Evolutionary conservation across 331 rosid species (phyloP), one percentile per base, ranked within the genome.

Genomic region (Malus hybrid): DNA sequence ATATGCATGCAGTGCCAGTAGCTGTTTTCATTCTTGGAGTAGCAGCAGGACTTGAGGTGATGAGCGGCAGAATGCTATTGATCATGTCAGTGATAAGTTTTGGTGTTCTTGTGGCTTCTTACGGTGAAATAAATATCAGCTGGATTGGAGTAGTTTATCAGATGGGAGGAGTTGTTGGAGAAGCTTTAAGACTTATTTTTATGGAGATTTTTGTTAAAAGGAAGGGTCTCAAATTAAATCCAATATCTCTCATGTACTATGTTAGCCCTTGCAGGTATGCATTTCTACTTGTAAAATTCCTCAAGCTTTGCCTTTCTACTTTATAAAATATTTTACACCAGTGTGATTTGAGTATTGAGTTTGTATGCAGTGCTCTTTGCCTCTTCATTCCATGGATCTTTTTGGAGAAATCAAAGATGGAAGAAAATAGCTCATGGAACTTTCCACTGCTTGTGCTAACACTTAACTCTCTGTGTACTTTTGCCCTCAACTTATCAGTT

Each of bases 111-210:
- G 91, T 95, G 79, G 99, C 99, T 81, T 95, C 99, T 39, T 89
- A 89, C 72, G 99, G 99, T 73, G 99, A 95, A 89, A 87, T 95
- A 73, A 81, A 88, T 80, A 95, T 95, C 82, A 95, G 62, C 80
- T 95, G 99, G 99, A 62, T 95, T 74, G 99, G 97, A 75, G 99
- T 95, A 44, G 97, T 92, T 84, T 95, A 95, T 74, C 99, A 95
- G 80, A 90, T 95, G 99, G 99, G 97, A 62, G 99, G 99, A 76
- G 99, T 95, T 61, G 88, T 95, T 72, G 97, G 97, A 70, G 99
- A 95, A 90, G 99, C 99, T 81, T 85, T 95, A 18, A 87, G 97
- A 86, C 97, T 95, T 79, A 95, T 95, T 78, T 95, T 95, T 85
- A 90, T 95, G 99, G 99, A 95, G 87, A 95, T 95, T 83, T 86